Percentiles rank a stretch among this genome's conserved stretches.
These are phyloP conservation scores for Cupressus sempervirens DNA, from an alignment of 75 land plant species.

Conservation along the genomic window DNA sequence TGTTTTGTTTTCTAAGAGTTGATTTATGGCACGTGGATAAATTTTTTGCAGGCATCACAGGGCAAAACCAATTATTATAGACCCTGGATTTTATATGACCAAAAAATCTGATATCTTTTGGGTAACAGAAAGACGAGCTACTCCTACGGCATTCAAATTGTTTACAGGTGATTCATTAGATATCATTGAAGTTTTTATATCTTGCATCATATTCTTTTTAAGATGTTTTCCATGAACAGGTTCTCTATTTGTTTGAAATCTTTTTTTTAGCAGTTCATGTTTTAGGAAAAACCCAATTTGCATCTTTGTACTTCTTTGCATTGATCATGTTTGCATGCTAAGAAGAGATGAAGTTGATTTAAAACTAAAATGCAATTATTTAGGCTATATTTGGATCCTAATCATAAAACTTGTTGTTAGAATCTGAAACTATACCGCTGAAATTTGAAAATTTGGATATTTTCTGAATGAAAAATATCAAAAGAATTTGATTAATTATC, in stretches of 20 bases:
- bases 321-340: background rate
- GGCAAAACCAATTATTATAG: conserved; percentile 78
- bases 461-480: background rate
- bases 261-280: background rate
- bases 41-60: conserved; percentile 43
- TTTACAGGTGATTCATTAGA: conserved; percentile 55
- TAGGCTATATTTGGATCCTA: background rate
- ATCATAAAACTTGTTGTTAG: background rate
- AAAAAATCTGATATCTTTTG: conserved; percentile 65
- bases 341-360: background rate
- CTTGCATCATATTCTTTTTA: background rate
- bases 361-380: too few species aligned
- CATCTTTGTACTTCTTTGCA: background rate
- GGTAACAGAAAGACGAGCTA: conserved; percentile 46
- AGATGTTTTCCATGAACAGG: background rate
- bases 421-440: background rate
- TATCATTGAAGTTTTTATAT: background rate
- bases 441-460: background rate
- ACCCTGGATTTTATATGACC: conserved; percentile 69
- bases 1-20: background rate
- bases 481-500: background rate
- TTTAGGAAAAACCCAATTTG: background rate
- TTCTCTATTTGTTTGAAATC: background rate
- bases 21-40: background rate
- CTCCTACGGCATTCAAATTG: conserved; percentile 69